These are phyloP conservation scores for Zostera marina DNA, from an alignment of 116 monocot genomes.

Conservation along the genomic window DNA sequence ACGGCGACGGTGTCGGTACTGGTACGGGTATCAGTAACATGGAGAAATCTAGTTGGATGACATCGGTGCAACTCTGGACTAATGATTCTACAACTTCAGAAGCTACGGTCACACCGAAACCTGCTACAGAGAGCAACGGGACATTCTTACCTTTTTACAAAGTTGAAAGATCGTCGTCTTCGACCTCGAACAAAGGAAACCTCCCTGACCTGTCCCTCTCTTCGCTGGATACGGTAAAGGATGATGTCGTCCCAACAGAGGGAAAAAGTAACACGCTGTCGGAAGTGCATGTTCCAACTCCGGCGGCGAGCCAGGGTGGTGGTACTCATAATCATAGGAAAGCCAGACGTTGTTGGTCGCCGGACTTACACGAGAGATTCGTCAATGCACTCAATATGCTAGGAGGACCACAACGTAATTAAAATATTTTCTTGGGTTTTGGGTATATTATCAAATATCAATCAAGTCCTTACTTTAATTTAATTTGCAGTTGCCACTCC, in stretches of 20 bases:
- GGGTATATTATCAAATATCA: too few relatives aligned
- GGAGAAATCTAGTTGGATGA: conserved; percentile 69
- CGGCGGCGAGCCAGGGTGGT: not conserved
- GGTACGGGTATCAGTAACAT: too few relatives aligned
- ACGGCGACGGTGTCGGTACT: too few relatives aligned
- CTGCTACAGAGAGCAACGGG: not conserved
- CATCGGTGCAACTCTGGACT: conserved; percentile 37
- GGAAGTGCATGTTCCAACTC: conserved; percentile 5
- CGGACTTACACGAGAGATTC: conserved; percentile 87
- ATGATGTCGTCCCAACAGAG: not conserved
- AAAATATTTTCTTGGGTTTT: not conserved
- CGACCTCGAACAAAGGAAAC: not conserved
- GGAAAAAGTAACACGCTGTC: not conserved
- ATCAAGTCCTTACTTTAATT: too few relatives aligned
- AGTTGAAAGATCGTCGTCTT: not conserved
- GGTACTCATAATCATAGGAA: conserved; percentile 36
- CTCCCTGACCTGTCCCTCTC: not conserved
- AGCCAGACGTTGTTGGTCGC: conserved; percentile 85
- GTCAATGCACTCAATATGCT: conserved; percentile 87
- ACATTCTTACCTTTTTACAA: conserved; percentile 72
- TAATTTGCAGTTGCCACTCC: conserved; percentile 62
- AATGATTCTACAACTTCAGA: too few relatives aligned
- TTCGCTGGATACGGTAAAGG: not conserved
- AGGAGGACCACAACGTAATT: conserved; percentile 77
- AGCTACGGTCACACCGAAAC: not conserved